Evolutionary conservation across 1,139 yeast species (phyloP), one percentile per base, ranked within the genome.

Genomic region (Nematodospora anomalae): DNA sequence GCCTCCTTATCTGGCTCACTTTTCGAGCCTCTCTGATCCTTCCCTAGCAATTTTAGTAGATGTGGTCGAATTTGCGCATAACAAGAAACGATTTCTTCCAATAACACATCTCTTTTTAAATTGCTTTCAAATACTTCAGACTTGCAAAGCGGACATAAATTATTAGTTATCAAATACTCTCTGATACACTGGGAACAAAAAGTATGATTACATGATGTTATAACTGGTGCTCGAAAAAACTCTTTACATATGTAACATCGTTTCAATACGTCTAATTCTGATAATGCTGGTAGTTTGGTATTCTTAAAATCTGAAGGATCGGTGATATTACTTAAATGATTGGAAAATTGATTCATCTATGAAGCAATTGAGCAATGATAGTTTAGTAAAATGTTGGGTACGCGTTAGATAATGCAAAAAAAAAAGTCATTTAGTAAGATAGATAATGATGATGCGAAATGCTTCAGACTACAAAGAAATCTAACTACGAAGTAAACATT

Each of bases 191-290:
- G 72, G 1, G 96, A 88, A 57, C 98, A 92, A 55, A 89, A 92
- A 0, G 94, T 83, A 56, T 92, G 97, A 32, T 86, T 83, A 62
- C 97, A 90, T 5, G 83, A 74, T 1, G 97, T 86, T 30, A 85
- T 65, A 37, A 88, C 89, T 1, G 98, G 97, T 0, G 94, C 90
- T 30, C 64, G 71, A 43, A 86, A 67, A 46, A 83, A 79, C 43
- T 89, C 97, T 53, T 90, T 88, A 57, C 98, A 92, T n/a, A 92
- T 84, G 50, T 83, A 89, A 53, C 98, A 92, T 52, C 96, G 59
- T 40, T 89, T 68, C 12, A 83, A 66, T 2, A 85, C 69, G 46
- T 90, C 97, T 5, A 90, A 61, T 34, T 75, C 80, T 2, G 71
- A 52, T 8, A 89, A 55, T 16, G 58, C 62, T 5, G 95, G 89